phyloP scores from a whole-genome alignment of 495 filamentous ascomycete genomes.

The Endocarpon pusillum region DNA sequence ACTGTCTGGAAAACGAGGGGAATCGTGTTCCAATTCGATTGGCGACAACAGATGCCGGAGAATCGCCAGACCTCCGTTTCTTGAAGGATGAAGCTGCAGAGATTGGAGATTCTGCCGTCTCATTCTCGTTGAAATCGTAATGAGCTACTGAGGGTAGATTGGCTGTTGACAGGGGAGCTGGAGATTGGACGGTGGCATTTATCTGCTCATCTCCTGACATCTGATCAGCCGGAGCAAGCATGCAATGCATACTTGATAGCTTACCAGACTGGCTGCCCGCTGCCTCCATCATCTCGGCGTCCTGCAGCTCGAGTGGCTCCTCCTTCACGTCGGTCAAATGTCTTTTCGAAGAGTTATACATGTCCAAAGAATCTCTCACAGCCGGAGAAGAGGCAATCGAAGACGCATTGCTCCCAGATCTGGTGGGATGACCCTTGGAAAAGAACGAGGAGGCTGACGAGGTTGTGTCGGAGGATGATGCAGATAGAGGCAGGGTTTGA shows the following conservation, averaged over 20 bases:
- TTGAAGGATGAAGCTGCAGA: slow-evolving; percentile 43
- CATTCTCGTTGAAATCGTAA: slow-evolving; percentile 48
- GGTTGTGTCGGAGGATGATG: background rate
- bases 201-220: background rate
- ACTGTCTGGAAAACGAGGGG: slow-evolving; percentile 53
- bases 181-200: slow-evolving; percentile 1
- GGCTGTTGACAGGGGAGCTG: slow-evolving; percentile 5
- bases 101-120: slow-evolving; percentile 37
- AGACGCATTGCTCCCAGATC: slow-evolving; percentile 37
- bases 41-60: slow-evolving; percentile 43
- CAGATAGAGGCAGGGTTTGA: background rate
- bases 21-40: slow-evolving; percentile 53
- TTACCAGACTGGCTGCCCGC: slow-evolving; percentile 27
- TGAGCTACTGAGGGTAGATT: slow-evolving; percentile 7
- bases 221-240: slow-evolving; percentile 2
- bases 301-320: slow-evolving; percentile 26
- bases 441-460: background rate
- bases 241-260: slow-evolving; percentile 2
- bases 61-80: slow-evolving; percentile 48
- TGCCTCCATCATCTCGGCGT: slow-evolving; percentile 25
- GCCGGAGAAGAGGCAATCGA: slow-evolving; percentile 38
- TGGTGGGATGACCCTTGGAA: background rate
- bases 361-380: slow-evolving; percentile 33
- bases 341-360: slow-evolving; percentile 21
- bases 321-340: slow-evolving; percentile 36